Evolutionary conservation across 139 green algal genomes (phyloP).

Genomic region (Monoraphidium neglectum): DNA sequence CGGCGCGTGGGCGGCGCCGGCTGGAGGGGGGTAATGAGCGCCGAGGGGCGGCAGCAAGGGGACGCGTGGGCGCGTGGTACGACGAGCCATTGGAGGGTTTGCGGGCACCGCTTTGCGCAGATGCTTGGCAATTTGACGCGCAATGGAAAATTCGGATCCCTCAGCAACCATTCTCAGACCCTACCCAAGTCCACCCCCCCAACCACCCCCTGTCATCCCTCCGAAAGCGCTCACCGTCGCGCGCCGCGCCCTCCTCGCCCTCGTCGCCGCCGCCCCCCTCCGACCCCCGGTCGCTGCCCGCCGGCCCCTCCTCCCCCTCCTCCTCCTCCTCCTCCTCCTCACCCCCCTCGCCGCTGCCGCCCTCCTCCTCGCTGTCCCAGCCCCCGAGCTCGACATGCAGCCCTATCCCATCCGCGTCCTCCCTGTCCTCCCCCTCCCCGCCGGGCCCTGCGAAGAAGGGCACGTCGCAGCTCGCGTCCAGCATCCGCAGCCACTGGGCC

Average conservation of each 20-base stretch:
- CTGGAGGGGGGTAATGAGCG: too few species aligned
- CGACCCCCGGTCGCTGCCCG: not conserved
- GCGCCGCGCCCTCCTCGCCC: slow-evolving; percentile 6
- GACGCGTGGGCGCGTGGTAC: too few species aligned
- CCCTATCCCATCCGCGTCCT: slow-evolving; percentile 28
- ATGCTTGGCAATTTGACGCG: too few species aligned
- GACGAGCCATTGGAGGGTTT: too few species aligned
- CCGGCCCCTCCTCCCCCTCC: not conserved
- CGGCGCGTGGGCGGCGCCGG: not conserved
- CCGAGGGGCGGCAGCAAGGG: too few species aligned
- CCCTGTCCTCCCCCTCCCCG: not conserved
- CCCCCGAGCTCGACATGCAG: slow-evolving; percentile 27
- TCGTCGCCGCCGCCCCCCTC: slow-evolving; percentile 5
- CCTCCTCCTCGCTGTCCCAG: not conserved
- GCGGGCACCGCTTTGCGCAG: too few species aligned
- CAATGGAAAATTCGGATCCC: not conserved
- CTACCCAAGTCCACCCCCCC: not conserved
- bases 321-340: slow-evolving; percentile 12
- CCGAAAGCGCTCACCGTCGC: not conserved
- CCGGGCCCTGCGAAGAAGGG: slow-evolving; percentile 72
- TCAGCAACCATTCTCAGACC: not conserved
- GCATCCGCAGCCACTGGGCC: slow-evolving; percentile 56
- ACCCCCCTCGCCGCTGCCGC: slow-evolving; percentile 6
- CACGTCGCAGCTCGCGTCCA: slow-evolving; percentile 60
- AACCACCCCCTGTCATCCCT: too few species aligned